Conservation (phyloP, 257 asterid genomes). For the Capsicum baccatum region DNA sequence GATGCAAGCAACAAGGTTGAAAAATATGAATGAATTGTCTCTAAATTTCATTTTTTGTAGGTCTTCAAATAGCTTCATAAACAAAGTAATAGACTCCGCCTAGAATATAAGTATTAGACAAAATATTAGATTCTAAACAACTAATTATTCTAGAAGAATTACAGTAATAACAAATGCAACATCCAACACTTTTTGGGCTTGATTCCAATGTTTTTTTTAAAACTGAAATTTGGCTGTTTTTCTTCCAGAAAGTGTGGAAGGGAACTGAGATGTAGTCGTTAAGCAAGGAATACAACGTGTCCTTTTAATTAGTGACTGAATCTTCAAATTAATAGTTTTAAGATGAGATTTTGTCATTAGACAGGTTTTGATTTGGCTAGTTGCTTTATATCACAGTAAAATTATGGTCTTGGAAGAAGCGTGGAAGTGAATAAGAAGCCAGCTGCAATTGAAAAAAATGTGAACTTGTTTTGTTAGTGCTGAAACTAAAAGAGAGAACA, state of each 20-base stretch:
- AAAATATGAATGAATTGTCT: background rate
- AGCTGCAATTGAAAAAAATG: background rate
- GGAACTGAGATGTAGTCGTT: conserved; percentile 22
- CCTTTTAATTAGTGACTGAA: conserved; percentile 1
- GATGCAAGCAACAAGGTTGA: background rate
- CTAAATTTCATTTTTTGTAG: background rate
- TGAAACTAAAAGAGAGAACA: background rate
- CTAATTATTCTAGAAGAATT: background rate
- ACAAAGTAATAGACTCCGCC: background rate
- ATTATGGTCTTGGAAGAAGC: background rate
- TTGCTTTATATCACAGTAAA: background rate
- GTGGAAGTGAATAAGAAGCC: background rate
- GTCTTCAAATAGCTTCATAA: background rate
- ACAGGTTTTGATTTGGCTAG: conserved; percentile 10
- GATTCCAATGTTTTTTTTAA: background rate
- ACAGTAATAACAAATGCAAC: background rate
- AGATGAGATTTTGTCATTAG: background rate
- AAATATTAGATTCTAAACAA: background rate
- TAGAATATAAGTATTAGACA: background rate
- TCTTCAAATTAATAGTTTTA: conserved; percentile 14
- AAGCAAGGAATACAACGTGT: background rate
- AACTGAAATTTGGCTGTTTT: background rate
- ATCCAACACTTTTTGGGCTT: background rate
- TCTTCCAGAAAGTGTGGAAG: conserved; percentile 16
- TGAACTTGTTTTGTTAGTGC: conserved; percentile 16